These are phyloP conservation scores for Entoloma clypeatum DNA, from an alignment of 1,284 basidiomycete genomes.

Conservation along the genomic window DNA sequence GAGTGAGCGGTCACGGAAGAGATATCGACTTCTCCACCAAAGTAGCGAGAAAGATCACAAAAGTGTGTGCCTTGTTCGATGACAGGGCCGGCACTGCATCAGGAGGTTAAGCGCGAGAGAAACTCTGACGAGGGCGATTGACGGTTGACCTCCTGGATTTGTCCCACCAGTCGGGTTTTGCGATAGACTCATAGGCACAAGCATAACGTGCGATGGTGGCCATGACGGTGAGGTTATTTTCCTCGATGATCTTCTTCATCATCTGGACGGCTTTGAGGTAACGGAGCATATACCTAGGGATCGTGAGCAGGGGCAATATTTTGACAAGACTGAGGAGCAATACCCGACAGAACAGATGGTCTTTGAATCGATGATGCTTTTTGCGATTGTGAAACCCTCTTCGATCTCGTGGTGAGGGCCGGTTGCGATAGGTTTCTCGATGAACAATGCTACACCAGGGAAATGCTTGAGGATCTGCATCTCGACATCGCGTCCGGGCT, in stretches of 20 bases:
- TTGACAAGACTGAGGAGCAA: conserved; percentile 3
- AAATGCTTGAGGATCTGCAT: conserved; percentile 86
- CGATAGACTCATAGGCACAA: conserved; percentile 87
- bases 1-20: conserved; percentile 81
- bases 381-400: conserved; percentile 64
- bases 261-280: conserved; percentile 94
- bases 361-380: conserved; percentile 61
- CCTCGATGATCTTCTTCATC: conserved; percentile 96
- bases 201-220: conserved; percentile 94
- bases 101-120: conserved; percentile 3
- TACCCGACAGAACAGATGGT: conserved; percentile 87
- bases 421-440: conserved; percentile 94
- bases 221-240: conserved; percentile 97
- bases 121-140: background rate
- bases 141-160: conserved; percentile 76
- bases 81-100: conserved; percentile 76
- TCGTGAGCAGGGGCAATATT: conserved; percentile 1
- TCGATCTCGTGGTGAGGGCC: conserved; percentile 70
- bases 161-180: conserved; percentile 97
- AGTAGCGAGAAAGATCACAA: conserved; percentile 92
- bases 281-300: conserved; percentile 78
- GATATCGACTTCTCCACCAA: conserved; percentile 95
- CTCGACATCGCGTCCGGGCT: conserved; percentile 85
- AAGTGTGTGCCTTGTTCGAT: conserved; percentile 97
- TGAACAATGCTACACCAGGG: conserved; percentile 87